Percentiles rank a stretch among this genome's conserved stretches.
Evolutionary conservation across 2,329 filamentous ascomycete species (phyloP).

Genomic region (Phyllosticta citrichinensis): DNA sequence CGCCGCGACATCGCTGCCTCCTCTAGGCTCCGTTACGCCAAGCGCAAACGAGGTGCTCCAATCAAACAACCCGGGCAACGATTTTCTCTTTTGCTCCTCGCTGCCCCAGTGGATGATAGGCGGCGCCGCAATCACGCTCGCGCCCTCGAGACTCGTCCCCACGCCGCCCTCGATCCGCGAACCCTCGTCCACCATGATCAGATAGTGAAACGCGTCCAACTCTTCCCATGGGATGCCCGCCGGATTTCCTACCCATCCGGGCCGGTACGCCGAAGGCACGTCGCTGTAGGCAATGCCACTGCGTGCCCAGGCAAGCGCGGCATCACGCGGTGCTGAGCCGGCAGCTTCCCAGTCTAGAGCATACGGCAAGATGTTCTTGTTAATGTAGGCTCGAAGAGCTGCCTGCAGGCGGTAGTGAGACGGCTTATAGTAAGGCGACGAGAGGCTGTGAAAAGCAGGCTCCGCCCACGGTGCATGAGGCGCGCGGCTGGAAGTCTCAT

Average conservation of each 20-base stretch:
- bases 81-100: slow-evolving; percentile 47
- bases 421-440: slow-evolving; percentile 53
- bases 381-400: slow-evolving; percentile 48
- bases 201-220: slow-evolving; percentile 29
- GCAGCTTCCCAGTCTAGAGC: slow-evolving; percentile 53
- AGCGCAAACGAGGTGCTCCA: slow-evolving; percentile 53
- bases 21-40: slow-evolving; percentile 55
- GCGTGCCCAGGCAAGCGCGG: slow-evolving; percentile 26
- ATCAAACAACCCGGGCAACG: slow-evolving; percentile 49
- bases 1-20: slow-evolving; percentile 53
- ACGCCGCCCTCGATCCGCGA: slow-evolving; percentile 49
- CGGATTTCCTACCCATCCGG: slow-evolving; percentile 26
- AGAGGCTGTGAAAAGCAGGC: slow-evolving; percentile 39
- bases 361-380: slow-evolving; percentile 47
- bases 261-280: slow-evolving; percentile 35
- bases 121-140: slow-evolving; percentile 52
- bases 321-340: slow-evolving; percentile 40
- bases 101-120: slow-evolving; percentile 55
- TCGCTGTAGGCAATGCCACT: slow-evolving; percentile 36
- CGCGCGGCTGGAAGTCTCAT: neutral
- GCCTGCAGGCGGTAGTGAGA: slow-evolving; percentile 51
- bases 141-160: slow-evolving; percentile 48
- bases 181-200: slow-evolving; percentile 48
- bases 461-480: slow-evolving; percentile 32
- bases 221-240: slow-evolving; percentile 28